These are phyloP conservation scores for Trichosanthes cucumerina DNA, from an alignment of 306 rosid genomes.

Conservation along the genomic window DNA sequence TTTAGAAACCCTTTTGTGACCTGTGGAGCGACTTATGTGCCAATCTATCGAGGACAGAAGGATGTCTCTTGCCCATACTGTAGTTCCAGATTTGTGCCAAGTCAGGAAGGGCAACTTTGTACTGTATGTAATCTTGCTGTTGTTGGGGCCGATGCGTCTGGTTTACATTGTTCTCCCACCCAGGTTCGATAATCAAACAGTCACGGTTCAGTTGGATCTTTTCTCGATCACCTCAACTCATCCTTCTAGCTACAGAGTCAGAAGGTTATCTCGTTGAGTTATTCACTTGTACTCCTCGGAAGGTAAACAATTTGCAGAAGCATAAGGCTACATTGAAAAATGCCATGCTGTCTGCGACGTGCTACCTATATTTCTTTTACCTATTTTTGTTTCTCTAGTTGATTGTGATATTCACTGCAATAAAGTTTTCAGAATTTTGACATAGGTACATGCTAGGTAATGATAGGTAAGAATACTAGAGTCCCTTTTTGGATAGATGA, in stretches of 20 bases:
- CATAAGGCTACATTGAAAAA: neutral
- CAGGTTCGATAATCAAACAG: constrained; percentile 55
- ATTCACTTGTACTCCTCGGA: neutral
- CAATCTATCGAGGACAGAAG: constrained; percentile 87
- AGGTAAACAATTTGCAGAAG: neutral
- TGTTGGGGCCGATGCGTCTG: constrained; percentile 87
- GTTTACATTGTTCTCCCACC: constrained; percentile 67
- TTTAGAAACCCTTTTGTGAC: constrained; percentile 81
- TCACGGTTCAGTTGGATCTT: neutral
- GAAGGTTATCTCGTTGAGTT: neutral
- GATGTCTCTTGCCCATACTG: constrained; percentile 81
- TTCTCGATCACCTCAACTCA: neutral
- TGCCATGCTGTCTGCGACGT: neutral
- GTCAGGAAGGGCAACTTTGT: constrained; percentile 44
- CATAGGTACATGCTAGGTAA: neutral
- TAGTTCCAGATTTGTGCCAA: constrained; percentile 73
- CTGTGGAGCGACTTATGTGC: constrained; percentile 82
- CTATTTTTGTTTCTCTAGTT: neutral
- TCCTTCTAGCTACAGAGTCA: neutral
- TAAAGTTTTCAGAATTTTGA: neutral
- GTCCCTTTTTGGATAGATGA: constrained; percentile 5
- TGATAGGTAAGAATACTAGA: neutral
- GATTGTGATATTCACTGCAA: neutral
- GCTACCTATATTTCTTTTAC: neutral
- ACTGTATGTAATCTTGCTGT: constrained; percentile 75